Conservation (phyloP, 139 green algal species). For the Coelastrella sp. region DNA sequence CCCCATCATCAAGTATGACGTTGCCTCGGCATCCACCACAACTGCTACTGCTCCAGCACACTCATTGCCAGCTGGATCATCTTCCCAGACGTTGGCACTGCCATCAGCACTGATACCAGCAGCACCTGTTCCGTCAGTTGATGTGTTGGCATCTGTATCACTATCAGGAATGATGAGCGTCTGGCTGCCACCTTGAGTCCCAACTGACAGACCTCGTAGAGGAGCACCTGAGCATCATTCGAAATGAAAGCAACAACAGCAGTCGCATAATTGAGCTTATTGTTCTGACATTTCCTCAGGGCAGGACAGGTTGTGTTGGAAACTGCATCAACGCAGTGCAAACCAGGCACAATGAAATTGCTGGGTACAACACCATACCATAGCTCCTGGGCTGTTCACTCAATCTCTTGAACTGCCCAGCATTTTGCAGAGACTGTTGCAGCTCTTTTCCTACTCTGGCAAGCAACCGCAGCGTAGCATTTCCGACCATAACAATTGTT, state of each 20-base stretch:
- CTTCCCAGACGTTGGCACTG: background rate
- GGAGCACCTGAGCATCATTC: background rate
- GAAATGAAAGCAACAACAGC: background rate
- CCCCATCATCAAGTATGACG: constrained; percentile 94
- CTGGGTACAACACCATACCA: too few relatives aligned
- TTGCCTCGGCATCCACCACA: constrained; percentile 92
- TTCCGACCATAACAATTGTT: too few relatives aligned
- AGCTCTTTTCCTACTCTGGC: too few relatives aligned
- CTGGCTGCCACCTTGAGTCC: constrained; percentile 2
- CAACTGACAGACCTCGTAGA: background rate
- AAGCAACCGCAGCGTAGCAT: too few relatives aligned
- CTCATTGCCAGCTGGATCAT: background rate
- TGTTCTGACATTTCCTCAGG: too few relatives aligned
- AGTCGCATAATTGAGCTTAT: too few relatives aligned
- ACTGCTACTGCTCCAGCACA: constrained; percentile 71
- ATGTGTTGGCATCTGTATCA: background rate
- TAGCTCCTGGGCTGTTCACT: too few relatives aligned
- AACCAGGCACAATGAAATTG: too few relatives aligned
- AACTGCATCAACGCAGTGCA: too few relatives aligned
- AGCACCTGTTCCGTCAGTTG: background rate
- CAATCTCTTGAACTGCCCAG: too few relatives aligned
- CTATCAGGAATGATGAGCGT: constrained; percentile 19
- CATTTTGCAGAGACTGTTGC: too few relatives aligned
- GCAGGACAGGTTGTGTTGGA: too few relatives aligned
- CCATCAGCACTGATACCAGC: background rate